Evolutionary conservation across 495 filamentous ascomycete species (phyloP), one percentile per base, ranked within the genome.

Genomic region (Daldinia bambusicola): DNA sequence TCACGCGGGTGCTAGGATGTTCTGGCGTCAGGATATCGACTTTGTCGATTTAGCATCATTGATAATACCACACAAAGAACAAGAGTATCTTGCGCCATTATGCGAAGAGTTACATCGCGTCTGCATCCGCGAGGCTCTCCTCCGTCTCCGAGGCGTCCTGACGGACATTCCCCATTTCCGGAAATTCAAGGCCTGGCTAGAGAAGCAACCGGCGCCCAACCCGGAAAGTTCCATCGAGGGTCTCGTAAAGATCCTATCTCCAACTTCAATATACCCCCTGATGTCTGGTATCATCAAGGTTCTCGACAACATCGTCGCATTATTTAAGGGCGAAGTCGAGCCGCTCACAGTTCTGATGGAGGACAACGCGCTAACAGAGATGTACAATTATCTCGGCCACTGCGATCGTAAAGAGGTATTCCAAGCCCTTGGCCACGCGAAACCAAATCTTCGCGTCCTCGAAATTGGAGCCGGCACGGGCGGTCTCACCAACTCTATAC

Each of bases 401-500:
- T 53, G 50, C 5, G 16, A 53, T 5, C 30, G 30, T 6, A 32
- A 32, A 53, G 12, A 30, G 7, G 14, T 30, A 5, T 53, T 53
- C 22, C 50, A 32, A 6, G 13, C 13, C 50, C 22, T 53, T 0
- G 30, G 50, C 26, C 50, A 53, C 30, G 22, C 22, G 20, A 53
- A 30, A n/a, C 50, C 50, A n/a, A 30, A 53, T 22, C 50, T 53
- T 32, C 50, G 50, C 31, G n/a, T 53, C n/a, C 50, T 53, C 14
- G 50, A 53, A 9, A 12, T 58, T 10, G 85, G 85, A 75, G 77
- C 77, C 31, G 77, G 76, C 0, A 81, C 81, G 13, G 82, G 83
- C 3, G 77, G 74, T 13, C 69, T 81, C 2, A 85, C 86, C 0
- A 75, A 79, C n/a, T 26, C 50, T 3, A 63, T 85, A 30, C 43